A percentile compares a stretch with the other conserved stretches of the same genome.
Conservation (phyloP, 768 basidiomycete genomes). For the Xerocomus brunneocitrinus region DNA sequence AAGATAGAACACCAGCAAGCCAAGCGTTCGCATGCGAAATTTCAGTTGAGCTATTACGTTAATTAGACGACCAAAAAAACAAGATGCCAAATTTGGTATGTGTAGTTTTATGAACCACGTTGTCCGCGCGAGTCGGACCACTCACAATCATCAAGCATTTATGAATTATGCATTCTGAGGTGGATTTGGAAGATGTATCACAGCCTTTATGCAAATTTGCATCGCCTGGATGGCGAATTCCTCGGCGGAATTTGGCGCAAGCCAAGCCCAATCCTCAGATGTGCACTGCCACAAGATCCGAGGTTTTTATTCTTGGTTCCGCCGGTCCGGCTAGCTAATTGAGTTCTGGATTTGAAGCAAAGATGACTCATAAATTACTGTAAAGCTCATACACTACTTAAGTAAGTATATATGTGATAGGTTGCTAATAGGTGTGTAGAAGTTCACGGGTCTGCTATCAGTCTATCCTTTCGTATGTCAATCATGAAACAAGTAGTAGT, state of each 20-base stretch:
- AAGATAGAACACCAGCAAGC: neutral
- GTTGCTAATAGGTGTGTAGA: neutral
- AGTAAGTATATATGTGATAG: no score
- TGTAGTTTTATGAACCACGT: conserved; percentile 15
- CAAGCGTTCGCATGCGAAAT: neutral
- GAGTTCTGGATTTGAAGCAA: no score
- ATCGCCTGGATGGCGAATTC: no score
- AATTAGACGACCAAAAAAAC: neutral
- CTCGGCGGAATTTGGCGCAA: no score
- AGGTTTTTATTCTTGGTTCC: neutral
- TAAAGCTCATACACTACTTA: no score
- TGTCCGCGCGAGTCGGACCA: neutral
- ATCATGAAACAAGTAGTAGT: neutral
- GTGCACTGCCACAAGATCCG: neutral
- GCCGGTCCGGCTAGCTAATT: neutral
- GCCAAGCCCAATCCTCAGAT: neutral
- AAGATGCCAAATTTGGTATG: conserved; percentile 26
- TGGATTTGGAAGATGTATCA: neutral
- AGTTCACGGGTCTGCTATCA: neutral
- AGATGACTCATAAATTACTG: no score
- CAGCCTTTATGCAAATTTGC: no score
- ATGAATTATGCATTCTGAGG: neutral
- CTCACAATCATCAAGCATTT: neutral
- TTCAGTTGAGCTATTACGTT: neutral
- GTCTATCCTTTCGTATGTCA: neutral